phyloP scores from a whole-genome alignment of 805 yeast genomes.

The Ogataea pini region DNA sequence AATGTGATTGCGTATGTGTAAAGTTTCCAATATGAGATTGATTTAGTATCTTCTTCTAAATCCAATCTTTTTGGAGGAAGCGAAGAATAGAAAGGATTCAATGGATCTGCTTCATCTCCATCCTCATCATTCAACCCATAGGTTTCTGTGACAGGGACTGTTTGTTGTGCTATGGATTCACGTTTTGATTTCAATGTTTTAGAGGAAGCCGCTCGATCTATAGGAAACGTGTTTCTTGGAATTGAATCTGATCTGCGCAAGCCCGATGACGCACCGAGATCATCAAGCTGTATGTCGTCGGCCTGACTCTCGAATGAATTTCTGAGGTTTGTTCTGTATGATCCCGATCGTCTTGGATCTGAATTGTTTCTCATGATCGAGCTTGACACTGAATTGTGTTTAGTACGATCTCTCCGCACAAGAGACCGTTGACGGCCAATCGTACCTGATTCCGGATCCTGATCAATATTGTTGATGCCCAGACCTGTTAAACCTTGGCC shows the following conservation, averaged over 20 bases:
- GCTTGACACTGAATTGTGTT: constrained; percentile 3
- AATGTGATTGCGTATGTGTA: constrained; percentile 83
- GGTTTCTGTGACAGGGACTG: constrained; percentile 24
- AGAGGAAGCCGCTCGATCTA: not conserved
- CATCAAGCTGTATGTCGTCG: constrained; percentile 5
- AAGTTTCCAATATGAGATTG: constrained; percentile 63
- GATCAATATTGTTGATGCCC: constrained; percentile 3
- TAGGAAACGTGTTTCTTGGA: not conserved
- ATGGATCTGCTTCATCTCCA: constrained; percentile 32
- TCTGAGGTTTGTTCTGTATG: constrained; percentile 3
- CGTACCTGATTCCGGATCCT: constrained; percentile 36
- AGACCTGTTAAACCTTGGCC: constrained; percentile 1
- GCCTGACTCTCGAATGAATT: not conserved
- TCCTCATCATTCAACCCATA: constrained; percentile 12
- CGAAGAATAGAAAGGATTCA: constrained; percentile 22
- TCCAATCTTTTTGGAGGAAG: constrained; percentile 27
- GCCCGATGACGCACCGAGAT: not conserved
- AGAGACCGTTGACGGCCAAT: constrained; percentile 63
- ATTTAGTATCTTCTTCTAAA: constrained; percentile 23
- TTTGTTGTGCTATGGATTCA: constrained; percentile 2
- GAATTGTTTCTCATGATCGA: constrained; percentile 9
- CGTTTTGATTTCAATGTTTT: not conserved
- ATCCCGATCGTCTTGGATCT: not conserved
- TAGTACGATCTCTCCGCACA: constrained; percentile 77
- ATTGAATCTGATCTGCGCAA: constrained; percentile 1